Evolutionary conservation across 2,329 filamentous ascomycete genomes (phyloP), one percentile per base, ranked within the genome.

Genomic region (Cladosporium halotolerans): DNA sequence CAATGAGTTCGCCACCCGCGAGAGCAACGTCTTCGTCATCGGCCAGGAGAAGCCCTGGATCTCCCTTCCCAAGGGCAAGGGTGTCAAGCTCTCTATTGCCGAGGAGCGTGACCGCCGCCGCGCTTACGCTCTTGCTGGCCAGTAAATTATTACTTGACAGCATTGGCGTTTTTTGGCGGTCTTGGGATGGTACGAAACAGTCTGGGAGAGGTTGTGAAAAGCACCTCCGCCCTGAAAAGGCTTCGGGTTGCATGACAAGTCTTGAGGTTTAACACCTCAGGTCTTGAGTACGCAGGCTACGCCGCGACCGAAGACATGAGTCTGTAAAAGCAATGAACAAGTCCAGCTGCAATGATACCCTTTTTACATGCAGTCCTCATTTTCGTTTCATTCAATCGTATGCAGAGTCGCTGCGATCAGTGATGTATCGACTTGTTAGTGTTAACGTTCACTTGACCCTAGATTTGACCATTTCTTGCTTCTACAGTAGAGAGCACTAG

Each of bases 11-110:
- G 91, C 93, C 72, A 99, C 93, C 73, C 93, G 93, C 79, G 91
- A 99, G 84, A 86, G 80, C 84, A 99, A 99, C 89, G 91, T 99
- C 72, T 99, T 99, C 81, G 86, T 99, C 81, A 96, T 99, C 70
- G 93, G 93, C 72, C 82, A 85, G 70, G 93, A 99, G 73, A 97
- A 97, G 88, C 92, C 93, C 72, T 99, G 93, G 93, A 85, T 99
- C 80, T 95, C 89, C 70, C 85, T 99, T 74, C 95, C 93, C 76
- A 99, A 97, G 89, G 93, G 93, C 81, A 96, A 96, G 86, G 93
- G 93, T 89, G 93, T 99, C 82, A 96, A 96, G 89, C 89, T 97
- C 76, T 85, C 87, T 73, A 97, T 99, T 72, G 90, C 92, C 68
- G 92, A 99, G 83, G 92, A 99, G 89, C 85, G 92, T 82, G 92